These are phyloP conservation scores for Puccinia hordei DNA, from an alignment of 1,284 basidiomycete species.

Conservation along the genomic window DNA sequence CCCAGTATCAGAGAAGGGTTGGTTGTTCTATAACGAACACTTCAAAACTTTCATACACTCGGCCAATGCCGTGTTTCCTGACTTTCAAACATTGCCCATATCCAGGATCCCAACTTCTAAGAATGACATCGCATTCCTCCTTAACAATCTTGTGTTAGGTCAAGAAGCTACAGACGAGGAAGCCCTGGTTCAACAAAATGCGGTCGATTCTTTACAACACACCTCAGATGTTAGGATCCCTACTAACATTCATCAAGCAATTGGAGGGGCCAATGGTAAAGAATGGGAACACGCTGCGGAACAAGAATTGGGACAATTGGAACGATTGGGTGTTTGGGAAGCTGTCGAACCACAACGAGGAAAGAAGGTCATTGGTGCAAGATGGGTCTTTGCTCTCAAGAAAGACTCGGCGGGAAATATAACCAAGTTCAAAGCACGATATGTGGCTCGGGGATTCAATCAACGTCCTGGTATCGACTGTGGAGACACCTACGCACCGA, in stretches of 20 bases:
- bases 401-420: not conserved
- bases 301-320: not conserved
- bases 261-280: not conserved
- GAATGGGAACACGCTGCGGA: not conserved
- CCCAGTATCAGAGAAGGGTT: not conserved
- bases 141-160: not conserved
- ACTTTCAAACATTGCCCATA: not conserved
- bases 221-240: not conserved
- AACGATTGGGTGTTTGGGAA: conserved; percentile 9
- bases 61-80: not conserved
- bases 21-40: conserved; percentile 6
- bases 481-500: not conserved
- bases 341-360: not conserved
- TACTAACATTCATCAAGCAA: not conserved
- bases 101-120: not conserved
- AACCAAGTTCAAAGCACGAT: conserved; percentile 6
- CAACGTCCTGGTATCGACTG: conserved; percentile 28
- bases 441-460: conserved; percentile 15
- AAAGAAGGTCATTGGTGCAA: not conserved
- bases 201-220: not conserved
- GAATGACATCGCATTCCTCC: not conserved
- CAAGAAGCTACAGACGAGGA: not conserved
- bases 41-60: not conserved
- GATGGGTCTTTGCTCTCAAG: conserved; percentile 33
- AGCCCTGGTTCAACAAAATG: not conserved